These are phyloP conservation scores for Alternaria infectoria DNA, from an alignment of 2,329 filamentous ascomycete species.

Conservation along the genomic window DNA sequence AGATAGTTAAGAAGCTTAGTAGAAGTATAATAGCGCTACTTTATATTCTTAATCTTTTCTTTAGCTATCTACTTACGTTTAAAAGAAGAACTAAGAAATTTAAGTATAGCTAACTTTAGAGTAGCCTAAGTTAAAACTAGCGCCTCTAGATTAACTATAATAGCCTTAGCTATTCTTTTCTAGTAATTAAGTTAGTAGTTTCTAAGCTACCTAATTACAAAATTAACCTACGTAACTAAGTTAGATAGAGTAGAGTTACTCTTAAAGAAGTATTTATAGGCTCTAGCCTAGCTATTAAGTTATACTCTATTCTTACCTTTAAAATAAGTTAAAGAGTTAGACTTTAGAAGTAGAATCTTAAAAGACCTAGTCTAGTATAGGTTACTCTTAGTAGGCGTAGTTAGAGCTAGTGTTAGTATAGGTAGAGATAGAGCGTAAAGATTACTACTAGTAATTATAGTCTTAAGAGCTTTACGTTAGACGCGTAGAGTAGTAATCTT, in stretches of 20 bases:
- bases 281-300: background rate
- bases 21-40: background rate
- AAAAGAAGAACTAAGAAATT: background rate
- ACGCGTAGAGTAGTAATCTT: no score
- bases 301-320: background rate
- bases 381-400: no score
- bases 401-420: no score
- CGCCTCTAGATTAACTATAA: background rate
- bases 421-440: no score
- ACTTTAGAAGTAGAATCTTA: background rate
- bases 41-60: background rate
- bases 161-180: background rate
- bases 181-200: background rate
- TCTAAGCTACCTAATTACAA: background rate
- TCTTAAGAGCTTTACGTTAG: no score
- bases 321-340: background rate
- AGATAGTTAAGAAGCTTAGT: background rate
- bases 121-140: background rate
- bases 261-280: background rate
- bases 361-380: background rate
- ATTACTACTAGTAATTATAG: no score
- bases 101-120: background rate
- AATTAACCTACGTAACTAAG: background rate
- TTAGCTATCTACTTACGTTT: background rate
- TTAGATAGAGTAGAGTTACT: background rate